These are phyloP conservation scores for Xylaria arbuscula DNA, from an alignment of 2,329 filamentous ascomycete species.

Conservation along the genomic window DNA sequence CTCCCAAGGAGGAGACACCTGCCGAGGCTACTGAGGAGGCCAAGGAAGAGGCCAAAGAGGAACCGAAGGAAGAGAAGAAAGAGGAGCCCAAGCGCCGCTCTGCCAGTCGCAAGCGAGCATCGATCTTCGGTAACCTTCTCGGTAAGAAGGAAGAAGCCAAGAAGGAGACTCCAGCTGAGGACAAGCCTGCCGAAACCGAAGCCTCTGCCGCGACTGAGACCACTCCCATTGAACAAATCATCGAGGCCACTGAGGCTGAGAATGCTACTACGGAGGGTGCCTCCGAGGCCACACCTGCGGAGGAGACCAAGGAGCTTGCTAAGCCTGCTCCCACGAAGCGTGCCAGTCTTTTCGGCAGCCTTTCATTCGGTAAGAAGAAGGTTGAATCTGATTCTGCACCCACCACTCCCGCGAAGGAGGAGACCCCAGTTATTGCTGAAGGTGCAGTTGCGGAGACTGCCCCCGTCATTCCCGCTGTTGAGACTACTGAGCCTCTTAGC, in stretches of 20 bases:
- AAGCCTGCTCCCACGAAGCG: slow-evolving; percentile 66
- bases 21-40: slow-evolving; percentile 55
- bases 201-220: slow-evolving; percentile 46
- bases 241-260: slow-evolving; percentile 47
- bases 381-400: slow-evolving; percentile 60
- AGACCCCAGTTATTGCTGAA: slow-evolving; percentile 47
- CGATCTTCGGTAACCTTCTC: slow-evolving; percentile 69
- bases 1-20: slow-evolving; percentile 48
- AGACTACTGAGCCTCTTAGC: slow-evolving; percentile 66
- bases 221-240: slow-evolving; percentile 45
- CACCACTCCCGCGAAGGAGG: slow-evolving; percentile 58
- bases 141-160: slow-evolving; percentile 65
- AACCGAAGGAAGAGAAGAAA: slow-evolving; percentile 59
- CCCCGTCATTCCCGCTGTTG: slow-evolving; percentile 69
- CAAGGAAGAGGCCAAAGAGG: slow-evolving; percentile 60
- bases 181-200: slow-evolving; percentile 54
- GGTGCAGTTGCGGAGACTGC: slow-evolving; percentile 61
- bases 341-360: slow-evolving; percentile 66
- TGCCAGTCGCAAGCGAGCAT: slow-evolving; percentile 72
- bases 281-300: slow-evolving; percentile 42
- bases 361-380: slow-evolving; percentile 69
- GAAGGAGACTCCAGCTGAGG: slow-evolving; percentile 51
- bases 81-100: slow-evolving; percentile 72
- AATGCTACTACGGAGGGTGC: slow-evolving; percentile 47
- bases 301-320: slow-evolving; percentile 53